Base-by-base conservation (phyloP, 129 eudicot genomes). In the Arctium minus region DNA sequence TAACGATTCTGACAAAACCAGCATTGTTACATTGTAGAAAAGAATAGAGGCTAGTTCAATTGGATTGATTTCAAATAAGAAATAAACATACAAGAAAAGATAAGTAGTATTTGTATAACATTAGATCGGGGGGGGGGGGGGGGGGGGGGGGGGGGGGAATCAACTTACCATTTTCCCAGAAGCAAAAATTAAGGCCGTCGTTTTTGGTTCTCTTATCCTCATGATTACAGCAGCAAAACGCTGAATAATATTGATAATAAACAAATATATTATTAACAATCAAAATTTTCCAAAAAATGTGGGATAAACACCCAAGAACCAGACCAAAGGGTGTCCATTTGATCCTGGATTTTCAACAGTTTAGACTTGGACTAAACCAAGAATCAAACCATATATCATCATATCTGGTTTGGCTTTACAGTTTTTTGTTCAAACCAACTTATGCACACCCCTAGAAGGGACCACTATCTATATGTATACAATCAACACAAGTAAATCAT, bases 141-240 rank as follows among this genome's bases (percentile, higher is more conserved):
- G n/a, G n/a, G n/a, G n/a, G n/a, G n/a, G n/a, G n/a, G n/a, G n/a
- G n/a, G n/a, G n/a, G n/a, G n/a, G n/a, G n/a, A n/a, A n/a, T n/a
- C 50, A 65, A 84, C 94, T 88, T 62, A 90, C 97, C 94, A 92
- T 92, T 79, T 90, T 92, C 70, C 97, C 93, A 38, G 97, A 92
- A 75, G 97, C 97, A 86, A 92, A 92, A 8, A 92, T 89, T 15
- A 92, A 76, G 0, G 97, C 94, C 3, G 97, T 92, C 4, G 97
- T 92, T 83, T 92, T 90, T 29, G 97, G 97, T 75, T 92, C 97
- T 72, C 94, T 87, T 53, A 92, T 92, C 87, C 97, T 86, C 97
- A 92, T 92, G 69, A 90, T 92, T 40, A 92, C 97, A 13, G 97
- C 97, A 84, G 94, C 94, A 85, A 92, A 92, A 90, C 97, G 97